phyloP scores from a whole-genome alignment of 2,329 filamentous ascomycete genomes.

The Ilyonectria destructans region DNA sequence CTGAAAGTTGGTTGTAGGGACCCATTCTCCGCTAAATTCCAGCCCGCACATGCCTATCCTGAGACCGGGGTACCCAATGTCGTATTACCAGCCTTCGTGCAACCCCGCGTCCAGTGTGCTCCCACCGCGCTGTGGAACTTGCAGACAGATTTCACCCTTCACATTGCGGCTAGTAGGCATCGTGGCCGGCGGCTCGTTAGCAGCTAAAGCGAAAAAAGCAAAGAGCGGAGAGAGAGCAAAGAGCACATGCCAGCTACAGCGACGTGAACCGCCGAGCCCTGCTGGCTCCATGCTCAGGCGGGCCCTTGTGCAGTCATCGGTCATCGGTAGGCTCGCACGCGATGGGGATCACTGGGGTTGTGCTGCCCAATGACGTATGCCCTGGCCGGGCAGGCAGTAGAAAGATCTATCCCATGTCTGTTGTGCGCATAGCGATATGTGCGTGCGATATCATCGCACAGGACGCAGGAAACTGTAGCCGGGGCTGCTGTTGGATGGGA shows the following conservation, averaged over 20 bases:
- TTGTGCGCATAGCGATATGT: constrained; percentile 9
- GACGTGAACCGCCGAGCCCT: constrained; percentile 2
- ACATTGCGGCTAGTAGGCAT: not conserved
- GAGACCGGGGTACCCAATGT: not conserved
- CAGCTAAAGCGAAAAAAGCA: constrained; percentile 23
- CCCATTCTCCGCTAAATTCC: constrained; percentile 22
- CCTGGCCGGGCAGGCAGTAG: constrained; percentile 31
- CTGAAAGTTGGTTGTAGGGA: constrained; percentile 4
- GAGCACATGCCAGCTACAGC: constrained; percentile 25
- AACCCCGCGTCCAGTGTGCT: no score
- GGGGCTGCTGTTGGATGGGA: not conserved
- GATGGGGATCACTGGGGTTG: constrained; percentile 37
- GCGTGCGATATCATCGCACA: constrained; percentile 15
- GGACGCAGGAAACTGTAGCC: not conserved
- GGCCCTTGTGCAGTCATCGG: constrained; percentile 18
- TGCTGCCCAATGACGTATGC: constrained; percentile 49
- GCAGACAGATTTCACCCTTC: not conserved
- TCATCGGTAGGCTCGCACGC: constrained; percentile 28
- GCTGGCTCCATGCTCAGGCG: constrained; percentile 15
- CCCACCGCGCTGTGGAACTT: not conserved
- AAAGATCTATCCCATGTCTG: constrained; percentile 17
- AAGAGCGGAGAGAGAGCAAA: constrained; percentile 8
- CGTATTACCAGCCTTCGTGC: no score
- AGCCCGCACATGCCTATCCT: constrained; percentile 14
- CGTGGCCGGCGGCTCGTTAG: not conserved